Conservation (phyloP, 768 basidiomycete genomes). For the Rhodocollybia butyracea region DNA sequence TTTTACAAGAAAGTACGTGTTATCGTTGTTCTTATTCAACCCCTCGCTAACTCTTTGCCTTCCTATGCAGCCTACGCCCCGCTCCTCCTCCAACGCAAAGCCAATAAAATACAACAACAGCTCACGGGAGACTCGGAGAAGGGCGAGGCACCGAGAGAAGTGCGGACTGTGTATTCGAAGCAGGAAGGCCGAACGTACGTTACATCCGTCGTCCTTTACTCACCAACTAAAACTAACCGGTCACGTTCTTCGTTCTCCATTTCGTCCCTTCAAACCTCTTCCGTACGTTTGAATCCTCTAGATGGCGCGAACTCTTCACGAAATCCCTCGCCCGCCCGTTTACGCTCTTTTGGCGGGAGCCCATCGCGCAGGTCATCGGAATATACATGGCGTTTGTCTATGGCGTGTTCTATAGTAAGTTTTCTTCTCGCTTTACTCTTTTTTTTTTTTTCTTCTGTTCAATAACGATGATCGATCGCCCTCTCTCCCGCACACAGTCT, state of each 20-base stretch:
- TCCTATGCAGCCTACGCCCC: conserved; percentile 40
- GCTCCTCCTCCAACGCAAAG: conserved; percentile 47
- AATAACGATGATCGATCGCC: not conserved
- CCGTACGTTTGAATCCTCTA: not conserved
- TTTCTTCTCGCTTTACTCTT: no score
- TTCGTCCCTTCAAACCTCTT: not conserved
- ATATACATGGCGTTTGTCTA: conserved; percentile 71
- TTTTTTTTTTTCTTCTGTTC: not conserved
- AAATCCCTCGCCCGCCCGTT: conserved; percentile 67
- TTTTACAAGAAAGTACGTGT: conserved; percentile 59
- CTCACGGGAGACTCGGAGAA: conserved; percentile 44
- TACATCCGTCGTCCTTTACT: no score
- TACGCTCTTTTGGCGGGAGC: conserved; percentile 52
- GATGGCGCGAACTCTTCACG: conserved; percentile 34
- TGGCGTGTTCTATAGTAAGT: conserved; percentile 55
- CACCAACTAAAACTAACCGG: no score
- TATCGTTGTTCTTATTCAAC: not conserved
- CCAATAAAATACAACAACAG: conserved; percentile 37
- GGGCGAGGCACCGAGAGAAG: conserved; percentile 22
- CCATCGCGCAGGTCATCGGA: conserved; percentile 66
- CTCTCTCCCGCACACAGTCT: conserved; percentile 48
- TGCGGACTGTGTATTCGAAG: conserved; percentile 50
- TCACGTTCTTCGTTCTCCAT: not conserved
- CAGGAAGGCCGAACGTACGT: conserved; percentile 7
- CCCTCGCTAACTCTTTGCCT: conserved; percentile 22